A percentile compares a stretch with the other conserved stretches of the same genome.
These are phyloP conservation scores for Forsythia suspensa DNA, from an alignment of 257 asterid species.

Conservation along the genomic window DNA sequence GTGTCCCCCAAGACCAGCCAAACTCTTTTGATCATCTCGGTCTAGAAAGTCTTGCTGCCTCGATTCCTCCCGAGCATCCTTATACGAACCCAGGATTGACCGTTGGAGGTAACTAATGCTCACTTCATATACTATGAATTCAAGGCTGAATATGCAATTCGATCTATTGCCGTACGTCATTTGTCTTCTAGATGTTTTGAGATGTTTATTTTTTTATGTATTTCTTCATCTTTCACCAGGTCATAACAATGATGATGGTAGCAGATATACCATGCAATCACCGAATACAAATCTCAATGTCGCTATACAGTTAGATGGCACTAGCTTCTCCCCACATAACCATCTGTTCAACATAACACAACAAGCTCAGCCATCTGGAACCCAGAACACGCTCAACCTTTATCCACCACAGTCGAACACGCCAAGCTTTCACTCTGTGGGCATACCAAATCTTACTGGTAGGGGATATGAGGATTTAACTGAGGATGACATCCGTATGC, in stretches of 20 bases:
- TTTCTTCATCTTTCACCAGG: conserved; percentile 41
- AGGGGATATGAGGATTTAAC: conserved; percentile 62
- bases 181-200: too few species aligned
- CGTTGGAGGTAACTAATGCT: conserved; percentile 54
- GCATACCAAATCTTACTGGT: conserved; percentile 51
- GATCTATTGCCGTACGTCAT: too few species aligned
- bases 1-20: conserved; percentile 37
- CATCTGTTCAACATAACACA: conserved; percentile 44
- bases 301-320: conserved; percentile 38
- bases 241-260: conserved; percentile 46
- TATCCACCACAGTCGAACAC: conserved; percentile 59
- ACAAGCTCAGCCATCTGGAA: conserved; percentile 54
- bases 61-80: conserved; percentile 54
- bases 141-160: not conserved
- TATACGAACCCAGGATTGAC: conserved; percentile 48
- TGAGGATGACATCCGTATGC: conserved; percentile 81
- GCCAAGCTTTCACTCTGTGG: conserved; percentile 47
- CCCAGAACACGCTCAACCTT: conserved; percentile 54
- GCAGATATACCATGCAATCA: conserved; percentile 47
- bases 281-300: conserved; percentile 60
- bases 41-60: conserved; percentile 32
- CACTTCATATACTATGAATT: not conserved
- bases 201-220: not conserved
- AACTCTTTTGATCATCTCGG: conserved; percentile 55
- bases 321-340: conserved; percentile 50